Base-by-base conservation (phyloP, 73 alveolate genomes). In the Loxodes magnus region DNA sequence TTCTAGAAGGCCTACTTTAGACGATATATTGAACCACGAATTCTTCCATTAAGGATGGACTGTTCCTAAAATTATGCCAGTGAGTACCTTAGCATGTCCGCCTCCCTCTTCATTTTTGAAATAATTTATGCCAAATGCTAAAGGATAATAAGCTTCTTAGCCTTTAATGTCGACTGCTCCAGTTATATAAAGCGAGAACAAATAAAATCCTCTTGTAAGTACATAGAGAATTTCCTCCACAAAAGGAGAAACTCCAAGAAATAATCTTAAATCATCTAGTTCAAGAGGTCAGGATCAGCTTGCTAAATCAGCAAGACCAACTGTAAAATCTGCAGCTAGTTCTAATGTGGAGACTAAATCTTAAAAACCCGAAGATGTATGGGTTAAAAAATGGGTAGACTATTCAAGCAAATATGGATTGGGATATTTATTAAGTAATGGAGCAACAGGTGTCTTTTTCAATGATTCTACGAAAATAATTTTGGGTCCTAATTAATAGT, bases 11-110 rank as follows among this genome's bases (percentile, higher is more conserved):
- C 83, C 79, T 0, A 25, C 83, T 0, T 24, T 69, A 3, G 78
- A 69, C 28, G 83, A 69, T 30, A 69, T 69, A 0, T 46, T 63
- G 64, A 39, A 63, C 15, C 77, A 64, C 30, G 68, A 63, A n/a
- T 69, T 69, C 34, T 59, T 69, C 59, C 46, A 69, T 62, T 62
- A 55, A 20, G 83, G 83, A 14, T 59, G 23, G 15, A 49, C 67
- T 2, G 81, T 85, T 20, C 96, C 96, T 24, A 81, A 81, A 49
- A 31, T 69, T 37, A 54, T 85, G 35, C 96, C 96, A 2, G 43
- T 77, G 2, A 66, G 83, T 35, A 76, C 94, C 24, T 57, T 85
- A 15, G 93, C 94, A 3, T 72, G 76, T 44, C 96, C 96, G 22
- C 91, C 94, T 7, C 35, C 77, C 16, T 88, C 65, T 2, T 41